A percentile compares a stretch with the other conserved stretches of the same genome.
These are phyloP conservation scores for Trichoderma afroharzianum DNA, from an alignment of 2,329 filamentous ascomycete species.

Conservation along the genomic window DNA sequence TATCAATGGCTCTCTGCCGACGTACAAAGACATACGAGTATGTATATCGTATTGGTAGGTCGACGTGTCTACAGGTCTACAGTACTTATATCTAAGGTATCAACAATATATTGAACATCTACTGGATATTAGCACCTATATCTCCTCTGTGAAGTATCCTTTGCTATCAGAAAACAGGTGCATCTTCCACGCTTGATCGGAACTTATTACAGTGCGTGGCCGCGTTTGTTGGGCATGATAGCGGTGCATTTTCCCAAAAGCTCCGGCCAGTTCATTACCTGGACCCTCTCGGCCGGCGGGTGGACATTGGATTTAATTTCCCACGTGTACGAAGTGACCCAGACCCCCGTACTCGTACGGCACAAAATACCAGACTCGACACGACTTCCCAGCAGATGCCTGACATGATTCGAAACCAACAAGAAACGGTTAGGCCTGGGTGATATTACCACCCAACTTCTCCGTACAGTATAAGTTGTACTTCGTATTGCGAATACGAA, in stretches of 20 bases:
- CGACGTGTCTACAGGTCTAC: background rate
- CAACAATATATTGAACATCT: background rate
- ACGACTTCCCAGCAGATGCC: background rate
- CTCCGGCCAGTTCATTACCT: background rate
- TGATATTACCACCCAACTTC: background rate
- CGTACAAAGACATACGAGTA: background rate
- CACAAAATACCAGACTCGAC: background rate
- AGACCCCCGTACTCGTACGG: background rate
- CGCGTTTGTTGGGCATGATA: background rate
- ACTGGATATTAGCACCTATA: background rate
- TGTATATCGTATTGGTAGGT: background rate
- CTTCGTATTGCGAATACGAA: slow-evolving; percentile 9
- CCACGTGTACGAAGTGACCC: slow-evolving; percentile 1
- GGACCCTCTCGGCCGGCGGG: background rate
- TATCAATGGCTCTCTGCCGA: background rate
- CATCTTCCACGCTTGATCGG: background rate
- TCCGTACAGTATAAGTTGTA: background rate
- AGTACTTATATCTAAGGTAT: background rate
- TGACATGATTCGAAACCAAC: slow-evolving; percentile 12
- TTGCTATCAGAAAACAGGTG: background rate
- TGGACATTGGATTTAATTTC: slow-evolving; percentile 13
- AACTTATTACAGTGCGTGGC: background rate
- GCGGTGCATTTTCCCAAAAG: background rate
- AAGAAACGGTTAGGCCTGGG: slow-evolving; percentile 13
- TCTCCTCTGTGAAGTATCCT: background rate